Evolutionary conservation across 1,139 yeast species (phyloP), one percentile per base, ranked within the genome.

Genomic region (Nakaseomyces delphensis): DNA sequence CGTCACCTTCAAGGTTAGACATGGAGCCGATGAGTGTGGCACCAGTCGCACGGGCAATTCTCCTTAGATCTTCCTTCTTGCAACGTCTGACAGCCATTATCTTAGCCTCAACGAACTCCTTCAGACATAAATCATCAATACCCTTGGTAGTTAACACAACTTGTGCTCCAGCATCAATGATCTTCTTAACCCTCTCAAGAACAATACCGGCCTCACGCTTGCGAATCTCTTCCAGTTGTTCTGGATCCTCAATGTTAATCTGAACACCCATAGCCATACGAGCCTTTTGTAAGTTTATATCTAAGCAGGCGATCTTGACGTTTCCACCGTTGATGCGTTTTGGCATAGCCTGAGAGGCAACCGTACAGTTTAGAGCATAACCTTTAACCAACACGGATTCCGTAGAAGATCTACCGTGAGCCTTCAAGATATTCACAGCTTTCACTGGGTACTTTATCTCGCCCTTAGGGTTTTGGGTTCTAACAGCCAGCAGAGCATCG

Each of bases 181-280:
- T 85, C 66, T 85, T 91, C 55, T 76, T 76, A 56, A 91, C 82
- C 65, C 93, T 82, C 62, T 91, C 98, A 51, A 86, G 70, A 32
- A 89, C 79, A 49, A 93, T 86, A 44, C 91, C 96, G 56, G 82
- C 81, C 68, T 93, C 99, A 59, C 97, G 79, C 65, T 87, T 82
- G 61, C 98, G 77, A 55, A 93, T 89, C 60, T 87, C 91, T 68
- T 93, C 99, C 56, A 93, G 75, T 67, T 87, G 96, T 54, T 91
- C 96, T 36, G 99, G 98, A 63, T 93, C 97, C 56, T 86, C 95
- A 58, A 93, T 86, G 60, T 91, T 89, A 63, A 93, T 85, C 65
- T 89, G 95, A 43, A 93, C 97, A 42, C 99, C 99, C 80, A 93
- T 79, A 31, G 97, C 96, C 97, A 93, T 87, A 64, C 89, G 79